phyloP scores from a whole-genome alignment of 2,329 filamentous ascomycete species.

The Penicillium sp. region DNA sequence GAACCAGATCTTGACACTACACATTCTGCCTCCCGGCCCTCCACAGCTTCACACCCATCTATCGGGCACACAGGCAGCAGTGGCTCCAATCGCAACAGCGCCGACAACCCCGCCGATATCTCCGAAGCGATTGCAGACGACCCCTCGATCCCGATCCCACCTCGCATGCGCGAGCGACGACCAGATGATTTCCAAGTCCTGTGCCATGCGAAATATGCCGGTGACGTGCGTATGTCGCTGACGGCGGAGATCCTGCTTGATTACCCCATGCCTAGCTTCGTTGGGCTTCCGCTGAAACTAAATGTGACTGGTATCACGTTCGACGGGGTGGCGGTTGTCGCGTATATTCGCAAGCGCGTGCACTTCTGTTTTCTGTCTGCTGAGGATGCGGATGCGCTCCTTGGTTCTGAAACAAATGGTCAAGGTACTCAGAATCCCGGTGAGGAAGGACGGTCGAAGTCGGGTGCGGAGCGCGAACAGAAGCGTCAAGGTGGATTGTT shows the following conservation, averaged over 20 bases:
- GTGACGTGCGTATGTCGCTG: conserved; percentile 81
- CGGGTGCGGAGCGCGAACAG: conserved; percentile 32
- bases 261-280: conserved; percentile 98
- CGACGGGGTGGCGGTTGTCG: conserved; percentile 89
- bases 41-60: conserved; percentile 40
- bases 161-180: conserved; percentile 68
- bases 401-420: conserved; percentile 52
- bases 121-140: conserved; percentile 23
- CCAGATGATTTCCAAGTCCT: conserved; percentile 91
- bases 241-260: conserved; percentile 95
- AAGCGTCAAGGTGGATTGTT: conserved; percentile 70
- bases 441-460: conserved; percentile 33
- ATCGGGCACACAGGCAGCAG: conserved; percentile 20
- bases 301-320: conserved; percentile 95
- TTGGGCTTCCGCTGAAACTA: conserved; percentile 88
- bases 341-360: conserved; percentile 82
- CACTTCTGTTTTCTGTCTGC: conserved; percentile 94
- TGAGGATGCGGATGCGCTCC: conserved; percentile 79
- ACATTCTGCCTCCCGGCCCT: conserved; percentile 43
- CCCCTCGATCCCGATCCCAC: conserved; percentile 39
- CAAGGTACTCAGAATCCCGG: conserved; percentile 26
- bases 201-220: conserved; percentile 84
- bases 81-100: conserved; percentile 29
- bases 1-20: conserved; percentile 38
- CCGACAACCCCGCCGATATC: conserved; percentile 22